Evolutionary conservation across 2,329 filamentous ascomycete genomes (phyloP), one percentile per base, ranked within the genome.

Genomic region (Ceratocystis colombiana): DNA sequence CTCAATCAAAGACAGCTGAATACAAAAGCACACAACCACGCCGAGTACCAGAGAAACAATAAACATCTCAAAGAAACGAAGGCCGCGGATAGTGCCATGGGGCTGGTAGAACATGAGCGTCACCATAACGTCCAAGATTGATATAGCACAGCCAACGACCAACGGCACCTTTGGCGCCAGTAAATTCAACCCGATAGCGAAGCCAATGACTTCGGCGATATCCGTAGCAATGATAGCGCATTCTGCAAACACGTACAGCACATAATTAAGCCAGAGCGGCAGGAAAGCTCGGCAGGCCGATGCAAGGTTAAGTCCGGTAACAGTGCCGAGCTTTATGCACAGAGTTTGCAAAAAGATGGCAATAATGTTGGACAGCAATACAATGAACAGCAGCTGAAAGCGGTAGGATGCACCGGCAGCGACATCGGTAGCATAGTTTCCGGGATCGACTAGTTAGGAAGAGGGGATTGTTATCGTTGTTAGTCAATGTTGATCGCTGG

Each of bases 391-490:
- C 44, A 89, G 78, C 50, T 77, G 79, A 76, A 85, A 89, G 66
- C 79, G 80, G 73, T 85, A 88, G 0, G 80, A 79, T 3, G 87
- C 84, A 64, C 87, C 87, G 59, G 86, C 86, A 6, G 84, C 82
- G 61, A 88, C 83, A 73, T 86, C 86, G 22, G 87, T 89, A 0
- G 86, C 80, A 72, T 89, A 89, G 73, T 89, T 89, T 68, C 84
- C 84, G 63, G 79, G 82, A 68, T 84, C 82, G 70, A 84, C 79
- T 81, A 64, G 1, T 17, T 3, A 8, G 61, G 15, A 53, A 5
- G 33, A 37, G 12, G 3, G 33, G 33, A 12, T 37, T 37, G 33
- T 37, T 22, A 15, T 25, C 45, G 57, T 8, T 41, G 63, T 62
- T 33, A 64, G 55, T 61, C 25, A 44, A 45, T 30, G n/a, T n/a